A percentile compares a stretch with the other conserved stretches of the same genome.
Conservation (phyloP, 2,329 filamentous ascomycete genomes). For the Colletotrichum neosansevieriae region DNA sequence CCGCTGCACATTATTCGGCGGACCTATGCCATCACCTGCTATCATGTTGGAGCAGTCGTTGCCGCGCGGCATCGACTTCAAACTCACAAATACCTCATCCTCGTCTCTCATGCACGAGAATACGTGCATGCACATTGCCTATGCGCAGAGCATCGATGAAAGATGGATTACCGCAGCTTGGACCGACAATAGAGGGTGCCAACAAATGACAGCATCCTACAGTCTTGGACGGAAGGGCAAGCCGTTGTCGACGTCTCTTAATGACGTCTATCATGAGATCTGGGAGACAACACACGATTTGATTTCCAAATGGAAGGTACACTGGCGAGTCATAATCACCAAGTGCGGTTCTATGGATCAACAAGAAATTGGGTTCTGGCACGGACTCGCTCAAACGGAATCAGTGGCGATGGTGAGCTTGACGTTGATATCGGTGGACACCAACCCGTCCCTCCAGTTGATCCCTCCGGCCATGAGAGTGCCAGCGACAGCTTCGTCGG, state of each 20-base stretch:
- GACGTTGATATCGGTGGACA: constrained; percentile 74
- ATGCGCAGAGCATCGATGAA: constrained; percentile 79
- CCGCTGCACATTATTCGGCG: constrained; percentile 72
- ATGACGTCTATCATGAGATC: constrained; percentile 78
- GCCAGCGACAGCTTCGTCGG: constrained; percentile 56
- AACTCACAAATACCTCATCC: constrained; percentile 74
- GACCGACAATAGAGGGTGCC: constrained; percentile 81
- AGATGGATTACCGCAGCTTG: constrained; percentile 84
- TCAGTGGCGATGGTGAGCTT: constrained; percentile 64
- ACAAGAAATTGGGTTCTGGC: constrained; percentile 73
- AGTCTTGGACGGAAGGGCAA: constrained; percentile 73
- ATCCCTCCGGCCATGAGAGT: constrained; percentile 67
- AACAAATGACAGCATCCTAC: constrained; percentile 80
- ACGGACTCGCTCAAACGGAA: constrained; percentile 64
- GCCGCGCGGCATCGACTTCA: constrained; percentile 81
- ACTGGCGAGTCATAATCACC: constrained; percentile 82
- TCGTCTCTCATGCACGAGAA: constrained; percentile 82
- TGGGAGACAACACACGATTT: constrained; percentile 84
- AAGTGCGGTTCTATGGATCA: constrained; percentile 77
- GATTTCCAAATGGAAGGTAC: constrained; percentile 75
- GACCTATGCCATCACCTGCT: constrained; percentile 73
- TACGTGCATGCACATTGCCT: constrained; percentile 83
- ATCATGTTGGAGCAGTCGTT: constrained; percentile 78
- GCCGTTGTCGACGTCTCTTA: constrained; percentile 63
- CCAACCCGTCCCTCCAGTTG: constrained; percentile 72